Percentiles rank a stretch among this genome's conserved stretches.
Conservation (phyloP, 352 stramenopile species). For the Thraustochytrium sp. region DNA sequence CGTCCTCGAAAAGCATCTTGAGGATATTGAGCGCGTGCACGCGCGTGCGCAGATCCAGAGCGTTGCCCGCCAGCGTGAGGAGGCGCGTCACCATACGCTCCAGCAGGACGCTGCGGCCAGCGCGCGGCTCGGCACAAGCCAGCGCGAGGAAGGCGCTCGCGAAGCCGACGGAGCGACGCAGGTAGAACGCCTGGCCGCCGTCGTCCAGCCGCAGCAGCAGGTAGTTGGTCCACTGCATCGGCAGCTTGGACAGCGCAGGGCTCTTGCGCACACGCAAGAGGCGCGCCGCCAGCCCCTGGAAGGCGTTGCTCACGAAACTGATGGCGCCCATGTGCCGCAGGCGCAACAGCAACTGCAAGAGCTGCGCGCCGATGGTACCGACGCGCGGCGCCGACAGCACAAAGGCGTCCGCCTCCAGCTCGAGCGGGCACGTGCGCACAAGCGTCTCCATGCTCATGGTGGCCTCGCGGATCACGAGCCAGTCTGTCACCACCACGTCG, state of each 20-base stretch:
- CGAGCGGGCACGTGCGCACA: slow-evolving; percentile 60
- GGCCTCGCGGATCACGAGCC: slow-evolving; percentile 71
- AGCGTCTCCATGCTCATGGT: slow-evolving; percentile 68
- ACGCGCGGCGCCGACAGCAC: slow-evolving; percentile 55
- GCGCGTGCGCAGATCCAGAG: slow-evolving; percentile 46
- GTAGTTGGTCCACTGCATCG: slow-evolving; percentile 65
- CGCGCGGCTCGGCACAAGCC: slow-evolving; percentile 71
- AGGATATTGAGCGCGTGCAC: slow-evolving; percentile 80
- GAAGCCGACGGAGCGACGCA: slow-evolving; percentile 75
- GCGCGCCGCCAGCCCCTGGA: slow-evolving; percentile 72
- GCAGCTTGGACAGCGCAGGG: slow-evolving; percentile 57
- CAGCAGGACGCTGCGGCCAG: slow-evolving; percentile 66
- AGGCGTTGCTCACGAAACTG: slow-evolving; percentile 67
- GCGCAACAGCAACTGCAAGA: slow-evolving; percentile 71
- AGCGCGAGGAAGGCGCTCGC: slow-evolving; percentile 77
- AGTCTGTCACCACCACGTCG: slow-evolving; percentile 68
- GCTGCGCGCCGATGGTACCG: slow-evolving; percentile 60
- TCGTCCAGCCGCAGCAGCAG: slow-evolving; percentile 66
- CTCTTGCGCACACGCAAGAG: slow-evolving; percentile 64
- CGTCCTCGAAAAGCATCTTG: slow-evolving; percentile 78
- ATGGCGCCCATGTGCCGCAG: slow-evolving; percentile 79
- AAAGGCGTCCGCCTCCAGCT: slow-evolving; percentile 53
- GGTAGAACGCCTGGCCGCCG: slow-evolving; percentile 73
- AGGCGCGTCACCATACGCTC: slow-evolving; percentile 65
- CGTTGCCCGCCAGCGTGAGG: slow-evolving; percentile 56